Conservation (phyloP, 768 basidiomycete genomes). For the Boletus reticuloceps region DNA sequence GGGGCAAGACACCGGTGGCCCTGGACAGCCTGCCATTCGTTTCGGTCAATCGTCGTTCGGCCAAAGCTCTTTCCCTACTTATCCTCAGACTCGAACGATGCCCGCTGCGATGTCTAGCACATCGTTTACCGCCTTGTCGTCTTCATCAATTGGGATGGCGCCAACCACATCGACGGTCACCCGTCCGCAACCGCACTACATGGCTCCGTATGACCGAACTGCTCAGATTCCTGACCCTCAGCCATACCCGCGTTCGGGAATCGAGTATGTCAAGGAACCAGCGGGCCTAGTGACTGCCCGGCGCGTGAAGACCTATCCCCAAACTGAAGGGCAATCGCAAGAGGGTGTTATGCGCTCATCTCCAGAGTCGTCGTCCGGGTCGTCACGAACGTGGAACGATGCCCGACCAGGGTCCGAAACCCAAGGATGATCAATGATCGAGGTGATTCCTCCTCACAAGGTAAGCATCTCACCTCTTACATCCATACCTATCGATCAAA, state of each 20-base stretch:
- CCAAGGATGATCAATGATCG: constrained; percentile 4
- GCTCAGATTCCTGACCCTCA: constrained; percentile 3
- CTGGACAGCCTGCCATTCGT: constrained; percentile 8
- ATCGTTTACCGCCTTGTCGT: constrained; percentile 10
- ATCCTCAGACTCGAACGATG: constrained; percentile 3
- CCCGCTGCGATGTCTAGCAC: not conserved
- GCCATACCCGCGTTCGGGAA: constrained; percentile 6
- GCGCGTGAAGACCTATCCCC: constrained; percentile 3
- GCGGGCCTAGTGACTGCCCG: constrained; percentile 7
- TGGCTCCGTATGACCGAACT: constrained; percentile 8
- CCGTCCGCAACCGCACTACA: not conserved
- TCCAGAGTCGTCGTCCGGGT: constrained; percentile 17
- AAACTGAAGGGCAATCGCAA: constrained; percentile 1
- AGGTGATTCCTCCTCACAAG: constrained; percentile 1
- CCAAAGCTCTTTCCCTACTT: constrained; percentile 13
- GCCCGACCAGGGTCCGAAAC: constrained; percentile 7
- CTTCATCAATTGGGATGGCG: constrained; percentile 1
- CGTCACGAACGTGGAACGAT: constrained; percentile 19
- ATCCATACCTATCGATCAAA: not conserved
- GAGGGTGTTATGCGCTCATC: not conserved
- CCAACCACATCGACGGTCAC: not conserved
- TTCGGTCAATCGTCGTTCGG: constrained; percentile 29
- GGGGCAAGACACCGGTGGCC: constrained; percentile 5
- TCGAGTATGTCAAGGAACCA: constrained; percentile 13
- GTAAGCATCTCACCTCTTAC: not conserved